These are phyloP conservation scores for Heliocybe sulcata DNA, from an alignment of 1,284 basidiomycete genomes.

Conservation along the genomic window DNA sequence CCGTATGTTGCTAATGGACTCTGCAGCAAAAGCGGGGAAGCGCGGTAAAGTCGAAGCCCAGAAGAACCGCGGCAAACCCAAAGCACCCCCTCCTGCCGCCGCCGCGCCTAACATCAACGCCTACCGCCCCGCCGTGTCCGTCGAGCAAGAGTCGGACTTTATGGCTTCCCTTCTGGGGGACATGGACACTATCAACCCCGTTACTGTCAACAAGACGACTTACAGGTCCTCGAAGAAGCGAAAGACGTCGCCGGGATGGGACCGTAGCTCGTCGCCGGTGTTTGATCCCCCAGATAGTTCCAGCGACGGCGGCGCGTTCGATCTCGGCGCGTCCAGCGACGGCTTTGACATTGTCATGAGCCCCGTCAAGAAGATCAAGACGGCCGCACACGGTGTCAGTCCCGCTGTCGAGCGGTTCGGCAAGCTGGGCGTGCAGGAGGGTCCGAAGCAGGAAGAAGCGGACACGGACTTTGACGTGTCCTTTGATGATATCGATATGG, in stretches of 20 bases:
- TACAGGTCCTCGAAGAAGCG: conserved; percentile 52
- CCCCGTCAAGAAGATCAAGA: conserved; percentile 60
- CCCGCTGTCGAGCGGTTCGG: conserved; percentile 51
- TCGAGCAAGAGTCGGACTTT: conserved; percentile 79
- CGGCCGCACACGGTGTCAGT: conserved; percentile 33
- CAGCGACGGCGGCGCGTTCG: conserved; percentile 33
- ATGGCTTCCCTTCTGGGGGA: conserved; percentile 72
- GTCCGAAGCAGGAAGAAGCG: conserved; percentile 23
- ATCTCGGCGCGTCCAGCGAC: conserved; percentile 35
- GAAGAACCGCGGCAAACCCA: conserved; percentile 30
- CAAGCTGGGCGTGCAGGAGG: conserved; percentile 43
- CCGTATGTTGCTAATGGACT: not conserved
- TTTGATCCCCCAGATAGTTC: conserved; percentile 34
- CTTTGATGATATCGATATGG: conserved; percentile 54
- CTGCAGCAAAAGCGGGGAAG: conserved; percentile 21
- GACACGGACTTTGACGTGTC: conserved; percentile 34
- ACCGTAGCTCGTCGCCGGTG: conserved; percentile 16
- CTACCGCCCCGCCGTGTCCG: conserved; percentile 70
- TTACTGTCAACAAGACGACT: conserved; percentile 16
- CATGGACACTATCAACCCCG: conserved; percentile 41
- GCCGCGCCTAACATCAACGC: conserved; percentile 57
- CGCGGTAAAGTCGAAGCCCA: conserved; percentile 34
- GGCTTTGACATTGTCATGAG: conserved; percentile 50
- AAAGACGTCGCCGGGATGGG: conserved; percentile 48
- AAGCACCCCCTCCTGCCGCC: conserved; percentile 38